Evolutionary conservation across 2,329 filamentous ascomycete species (phyloP).

Genomic region (Nothophaeocryptopus gaeumannii): DNA sequence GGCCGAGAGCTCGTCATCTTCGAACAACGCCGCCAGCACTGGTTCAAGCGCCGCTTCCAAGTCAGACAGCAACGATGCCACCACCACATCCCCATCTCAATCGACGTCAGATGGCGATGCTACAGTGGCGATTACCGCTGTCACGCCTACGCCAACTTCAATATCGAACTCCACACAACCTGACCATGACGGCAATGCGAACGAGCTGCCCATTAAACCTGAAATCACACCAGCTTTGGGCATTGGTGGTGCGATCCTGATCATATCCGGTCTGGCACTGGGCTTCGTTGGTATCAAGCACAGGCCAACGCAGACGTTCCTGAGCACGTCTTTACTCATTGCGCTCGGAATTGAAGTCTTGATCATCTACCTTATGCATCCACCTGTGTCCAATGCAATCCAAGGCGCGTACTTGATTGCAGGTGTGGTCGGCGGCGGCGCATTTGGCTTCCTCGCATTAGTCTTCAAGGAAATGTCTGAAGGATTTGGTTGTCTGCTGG

Average conservation of each 20-base stretch:
- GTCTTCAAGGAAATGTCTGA: constrained; percentile 82
- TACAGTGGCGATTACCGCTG: constrained; percentile 14
- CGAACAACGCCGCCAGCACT: constrained; percentile 5
- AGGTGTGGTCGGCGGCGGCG: constrained; percentile 65
- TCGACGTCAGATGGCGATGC: constrained; percentile 6
- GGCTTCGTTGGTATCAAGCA: constrained; percentile 80
- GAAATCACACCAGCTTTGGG: constrained; percentile 76
- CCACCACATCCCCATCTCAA: not conserved
- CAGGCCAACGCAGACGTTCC: constrained; percentile 70
- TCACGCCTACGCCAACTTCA: constrained; percentile 3
- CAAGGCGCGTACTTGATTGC: constrained; percentile 88
- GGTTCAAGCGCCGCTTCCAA: not conserved
- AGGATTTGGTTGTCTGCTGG: constrained; percentile 81
- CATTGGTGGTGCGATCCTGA: constrained; percentile 72
- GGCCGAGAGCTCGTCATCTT: constrained; percentile 2
- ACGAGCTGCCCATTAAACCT: constrained; percentile 66
- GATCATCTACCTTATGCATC: constrained; percentile 83
- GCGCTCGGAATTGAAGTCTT: constrained; percentile 73
- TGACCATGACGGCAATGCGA: constrained; percentile 2
- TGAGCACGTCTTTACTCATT: constrained; percentile 72
- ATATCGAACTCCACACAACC: constrained; percentile 10
- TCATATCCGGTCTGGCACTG: constrained; percentile 69
- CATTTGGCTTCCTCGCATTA: constrained; percentile 70
- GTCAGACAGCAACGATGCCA: constrained; percentile 2
- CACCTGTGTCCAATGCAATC: constrained; percentile 69